phyloP scores from a whole-genome alignment of 768 basidiomycete species.

The Strobilomyces confusus region DNA sequence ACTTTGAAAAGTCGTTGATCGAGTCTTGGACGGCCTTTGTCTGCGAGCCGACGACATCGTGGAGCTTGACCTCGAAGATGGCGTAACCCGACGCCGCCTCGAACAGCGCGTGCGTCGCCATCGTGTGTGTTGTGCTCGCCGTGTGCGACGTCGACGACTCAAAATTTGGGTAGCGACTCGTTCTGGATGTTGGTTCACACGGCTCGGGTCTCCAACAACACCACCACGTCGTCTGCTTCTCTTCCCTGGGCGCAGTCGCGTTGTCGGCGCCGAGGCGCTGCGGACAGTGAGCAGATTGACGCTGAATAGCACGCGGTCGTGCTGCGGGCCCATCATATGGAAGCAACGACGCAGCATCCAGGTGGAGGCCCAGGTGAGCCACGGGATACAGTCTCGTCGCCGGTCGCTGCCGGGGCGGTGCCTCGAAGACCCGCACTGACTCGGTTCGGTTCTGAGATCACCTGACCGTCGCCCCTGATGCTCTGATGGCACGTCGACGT shows the following conservation, averaged over 20 bases:
- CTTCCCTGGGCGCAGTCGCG: not conserved
- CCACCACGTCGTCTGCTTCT: not conserved
- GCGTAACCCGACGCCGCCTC: conserved; percentile 95
- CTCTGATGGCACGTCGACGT: too few species aligned
- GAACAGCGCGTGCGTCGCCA: conserved; percentile 86
- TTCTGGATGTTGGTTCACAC: conserved; percentile 10
- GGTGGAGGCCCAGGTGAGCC: not conserved
- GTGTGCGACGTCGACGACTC: conserved; percentile 31
- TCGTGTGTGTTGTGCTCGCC: conserved; percentile 31
- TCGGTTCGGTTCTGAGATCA: not conserved
- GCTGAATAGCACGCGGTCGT: not conserved
- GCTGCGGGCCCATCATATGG: conserved; percentile 2
- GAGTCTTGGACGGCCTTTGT: conserved; percentile 79
- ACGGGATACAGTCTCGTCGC: not conserved
- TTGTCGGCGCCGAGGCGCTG: not conserved
- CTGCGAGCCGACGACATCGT: conserved; percentile 83
- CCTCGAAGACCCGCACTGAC: not conserved
- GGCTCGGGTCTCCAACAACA: not conserved
- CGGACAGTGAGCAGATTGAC: not conserved
- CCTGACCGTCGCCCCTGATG: too few species aligned
- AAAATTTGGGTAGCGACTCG: conserved; percentile 19
- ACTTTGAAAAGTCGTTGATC: conserved; percentile 82
- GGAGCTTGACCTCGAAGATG: conserved; percentile 81
- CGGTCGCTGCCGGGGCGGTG: not conserved
- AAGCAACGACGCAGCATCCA: not conserved